phyloP scores from a whole-genome alignment of 2,329 filamentous ascomycete genomes.

The Botryotinia globosa region DNA sequence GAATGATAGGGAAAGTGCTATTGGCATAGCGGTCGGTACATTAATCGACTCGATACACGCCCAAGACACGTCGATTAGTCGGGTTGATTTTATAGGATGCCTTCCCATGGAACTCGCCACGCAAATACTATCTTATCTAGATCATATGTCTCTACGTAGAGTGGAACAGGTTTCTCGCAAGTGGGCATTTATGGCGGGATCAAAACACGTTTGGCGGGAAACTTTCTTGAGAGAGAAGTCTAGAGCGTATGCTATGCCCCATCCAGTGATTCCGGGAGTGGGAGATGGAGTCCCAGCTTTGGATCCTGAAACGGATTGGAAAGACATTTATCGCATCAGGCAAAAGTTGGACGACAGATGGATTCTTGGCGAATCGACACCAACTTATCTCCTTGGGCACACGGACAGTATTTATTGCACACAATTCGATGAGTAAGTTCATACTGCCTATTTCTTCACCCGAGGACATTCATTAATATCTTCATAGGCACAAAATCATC shows the following conservation, averaged over 20 bases:
- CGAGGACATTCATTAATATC: conserved; percentile 39
- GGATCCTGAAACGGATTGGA: conserved; percentile 72
- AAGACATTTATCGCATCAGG: conserved; percentile 76
- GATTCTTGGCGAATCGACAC: conserved; percentile 72
- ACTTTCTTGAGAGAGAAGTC: conserved; percentile 62
- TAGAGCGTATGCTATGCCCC: conserved; percentile 56
- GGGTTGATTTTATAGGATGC: conserved; percentile 55
- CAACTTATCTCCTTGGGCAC: conserved; percentile 89
- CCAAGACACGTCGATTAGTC: conserved; percentile 47
- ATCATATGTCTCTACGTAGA: conserved; percentile 50
- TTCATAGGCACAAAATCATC: conserved; percentile 80
- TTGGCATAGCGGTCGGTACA: conserved; percentile 54
- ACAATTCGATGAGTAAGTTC: conserved; percentile 87
- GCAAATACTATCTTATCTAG: conserved; percentile 55
- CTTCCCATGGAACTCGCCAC: conserved; percentile 59
- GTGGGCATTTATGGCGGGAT: conserved; percentile 50
- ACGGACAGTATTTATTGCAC: conserved; percentile 96
- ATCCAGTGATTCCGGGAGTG: conserved; percentile 50
- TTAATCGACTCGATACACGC: conserved; percentile 29
- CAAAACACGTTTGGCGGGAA: conserved; percentile 62
- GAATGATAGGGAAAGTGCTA: conserved; percentile 62
- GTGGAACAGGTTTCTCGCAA: conserved; percentile 50
- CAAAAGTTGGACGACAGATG: conserved; percentile 75
- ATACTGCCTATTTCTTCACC: not conserved
- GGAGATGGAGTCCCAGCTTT: conserved; percentile 57